Evolutionary conservation across 192 early-diverging fungal genomes (phyloP).

Genomic region (Entomortierella parvispora): DNA sequence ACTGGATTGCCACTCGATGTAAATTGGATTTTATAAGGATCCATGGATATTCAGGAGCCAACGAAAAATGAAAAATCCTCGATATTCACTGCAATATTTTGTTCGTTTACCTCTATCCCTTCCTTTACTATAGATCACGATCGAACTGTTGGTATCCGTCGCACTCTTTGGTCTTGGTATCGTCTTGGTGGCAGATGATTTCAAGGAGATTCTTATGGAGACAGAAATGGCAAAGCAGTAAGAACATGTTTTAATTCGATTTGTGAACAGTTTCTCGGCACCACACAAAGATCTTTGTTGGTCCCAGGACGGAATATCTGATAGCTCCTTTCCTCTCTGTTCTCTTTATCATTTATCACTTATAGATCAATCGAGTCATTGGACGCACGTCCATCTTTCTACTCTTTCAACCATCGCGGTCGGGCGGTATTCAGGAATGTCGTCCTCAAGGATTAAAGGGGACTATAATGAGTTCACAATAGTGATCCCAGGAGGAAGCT

Average conservation of each 20-base stretch:
- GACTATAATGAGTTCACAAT: too few relatives aligned
- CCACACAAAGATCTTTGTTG: too few relatives aligned
- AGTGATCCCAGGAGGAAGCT: too few relatives aligned
- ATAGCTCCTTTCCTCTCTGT: not conserved
- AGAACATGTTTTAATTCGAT: slow-evolving; percentile 11
- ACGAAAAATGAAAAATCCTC: too few relatives aligned
- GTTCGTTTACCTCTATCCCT: not conserved
- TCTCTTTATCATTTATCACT: not conserved
- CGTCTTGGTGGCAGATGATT: slow-evolving; percentile 59
- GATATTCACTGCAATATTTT: not conserved
- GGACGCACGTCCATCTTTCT: slow-evolving; percentile 68
- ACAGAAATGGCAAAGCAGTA: slow-evolving; percentile 70
- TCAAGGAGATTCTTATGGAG: slow-evolving; percentile 69
- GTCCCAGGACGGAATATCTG: too few relatives aligned
- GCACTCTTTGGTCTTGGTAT: slow-evolving; percentile 59
- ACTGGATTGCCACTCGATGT: slow-evolving; percentile 59
- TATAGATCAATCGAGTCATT: slow-evolving; percentile 68
- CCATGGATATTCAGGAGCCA: too few relatives aligned
- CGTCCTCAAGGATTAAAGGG: slow-evolving; percentile 16
- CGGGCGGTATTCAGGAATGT: slow-evolving; percentile 51
- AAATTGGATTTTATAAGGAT: slow-evolving; percentile 9
- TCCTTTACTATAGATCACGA: slow-evolving; percentile 51
- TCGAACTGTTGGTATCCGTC: slow-evolving; percentile 60
- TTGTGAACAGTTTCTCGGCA: not conserved
- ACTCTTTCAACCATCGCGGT: slow-evolving; percentile 66